Evolutionary conservation across 768 basidiomycete species (phyloP), one percentile per base, ranked within the genome.

Genomic region (Gelatoporia subvermispora): DNA sequence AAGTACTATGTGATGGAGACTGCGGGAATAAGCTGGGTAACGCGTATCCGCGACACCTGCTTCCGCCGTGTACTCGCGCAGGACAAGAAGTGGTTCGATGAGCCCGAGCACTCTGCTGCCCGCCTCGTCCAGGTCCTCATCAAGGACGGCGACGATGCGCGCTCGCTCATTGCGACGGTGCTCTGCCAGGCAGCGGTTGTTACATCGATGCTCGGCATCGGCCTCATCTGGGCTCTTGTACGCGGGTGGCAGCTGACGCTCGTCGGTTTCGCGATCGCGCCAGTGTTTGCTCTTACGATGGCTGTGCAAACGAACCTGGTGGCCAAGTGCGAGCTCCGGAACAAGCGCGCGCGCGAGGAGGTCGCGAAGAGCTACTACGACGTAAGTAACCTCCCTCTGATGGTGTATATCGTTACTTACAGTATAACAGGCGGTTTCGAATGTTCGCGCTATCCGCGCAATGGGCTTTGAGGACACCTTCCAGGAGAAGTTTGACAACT

Each of bases 171-270:
- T 52, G 73, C 86, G 1, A 74, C 81, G 11, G 82, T 93, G 36
- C 67, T 87, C 40, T 79, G 79, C 0, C 89, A 94, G 61, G 71
- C 73, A 24, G 62, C 84, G 31, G 88, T 93, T 17, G 88, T 94
- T 13, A 51, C 67, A 8, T 71, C 86, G 13, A 96, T 97, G 93
- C 75, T 97, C 40, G 63, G 76, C 1, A 71, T 95, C 2, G 94
- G 93, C 8, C 66, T 98, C 17, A 62, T 88, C 16, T 99, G 96
- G 95, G 94, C 94, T 0, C 73, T 97, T 64, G 75, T 79, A 2
- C 70, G 77, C 24, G 91, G 92, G 0, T 99, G 95, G 96, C 84
- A 96, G 68, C 72, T 98, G 56, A 95, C 93, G 0, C 76, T 98
- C 16, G 89, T 88, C 2, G 94, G 93, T 0, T 67, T 97, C 23